Conservation (phyloP, 1,139 yeast species). For the Meyerozyma elateridarum region DNA sequence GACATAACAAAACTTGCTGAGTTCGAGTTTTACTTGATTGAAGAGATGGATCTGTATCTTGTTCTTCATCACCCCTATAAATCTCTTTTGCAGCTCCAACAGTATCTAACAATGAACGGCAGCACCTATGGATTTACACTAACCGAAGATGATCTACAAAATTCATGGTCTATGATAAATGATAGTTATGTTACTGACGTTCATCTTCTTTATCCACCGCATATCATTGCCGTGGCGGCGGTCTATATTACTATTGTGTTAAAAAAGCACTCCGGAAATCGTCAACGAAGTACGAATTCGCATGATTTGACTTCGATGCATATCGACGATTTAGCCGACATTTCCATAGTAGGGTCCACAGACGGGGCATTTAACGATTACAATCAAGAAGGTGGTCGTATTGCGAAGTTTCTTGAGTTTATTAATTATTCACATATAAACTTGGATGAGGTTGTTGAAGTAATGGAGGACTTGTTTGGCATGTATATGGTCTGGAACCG, state of each 20-base stretch:
- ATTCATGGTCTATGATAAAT: conserved; percentile 84
- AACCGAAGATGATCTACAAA: conserved; percentile 70
- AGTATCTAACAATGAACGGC: conserved; percentile 32
- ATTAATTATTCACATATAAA: conserved; percentile 74
- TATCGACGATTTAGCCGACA: conserved; percentile 36
- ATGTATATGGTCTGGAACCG: conserved; percentile 81
- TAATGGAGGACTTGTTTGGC: conserved; percentile 75
- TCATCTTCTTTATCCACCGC: conserved; percentile 82
- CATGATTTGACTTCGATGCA: conserved; percentile 20
- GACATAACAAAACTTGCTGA: conserved; percentile 94
- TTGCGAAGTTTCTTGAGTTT: conserved; percentile 56
- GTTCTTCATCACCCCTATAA: conserved; percentile 88
- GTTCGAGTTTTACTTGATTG: conserved; percentile 88
- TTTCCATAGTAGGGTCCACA: conserved; percentile 8
- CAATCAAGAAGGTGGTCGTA: conserved; percentile 40
- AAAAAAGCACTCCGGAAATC: conserved; percentile 30
- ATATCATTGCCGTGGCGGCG: conserved; percentile 82
- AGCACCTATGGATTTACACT: conserved; percentile 32
- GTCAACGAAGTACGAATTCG: conserved; percentile 4
- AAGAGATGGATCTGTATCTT: conserved; percentile 78
- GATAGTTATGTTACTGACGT: conserved; percentile 88
- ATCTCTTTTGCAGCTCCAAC: conserved; percentile 59
- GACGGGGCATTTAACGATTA: conserved; percentile 17
- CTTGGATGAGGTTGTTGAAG: conserved; percentile 69
- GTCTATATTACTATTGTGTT: conserved; percentile 67